Evolutionary conservation across 108 stramenopile genomes (phyloP), one percentile per base, ranked within the genome.

Genomic region (Ochromonas danica): DNA sequence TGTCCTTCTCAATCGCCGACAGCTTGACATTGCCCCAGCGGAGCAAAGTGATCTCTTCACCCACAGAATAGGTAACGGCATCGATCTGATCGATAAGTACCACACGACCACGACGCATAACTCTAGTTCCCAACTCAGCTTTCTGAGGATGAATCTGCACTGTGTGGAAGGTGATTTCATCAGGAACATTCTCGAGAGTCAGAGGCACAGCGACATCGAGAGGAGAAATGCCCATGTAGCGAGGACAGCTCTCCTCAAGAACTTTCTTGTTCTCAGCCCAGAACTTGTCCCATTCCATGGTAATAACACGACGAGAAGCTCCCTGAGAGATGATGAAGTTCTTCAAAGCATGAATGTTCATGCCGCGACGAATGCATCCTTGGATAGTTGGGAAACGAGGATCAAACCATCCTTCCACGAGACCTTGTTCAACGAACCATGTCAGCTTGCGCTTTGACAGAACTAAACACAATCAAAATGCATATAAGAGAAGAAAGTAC

Each of bases 201-300:
- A 99, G 80, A 33, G 62, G 72, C 6, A 86, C 91, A 62, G 92
- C 81, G 0, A 89, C 80, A 1, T 78, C 86, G 43, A 83, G 85
- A 72, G 92, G 17, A 33, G 63, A 92, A 80, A 99, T 91, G 42
- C 93, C 98, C 96, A 97, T 97, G 88, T 91, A 97, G 36, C 98
- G 90, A 78, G 89, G 91, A 3, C 95, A 92, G 1, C 51, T 81
- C 78, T 88, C 91, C 87, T 99, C 98, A 79, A 96, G 91, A 81
- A 92, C 91, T 79, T 92, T 90, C 89, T 98, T 98, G 89, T 99
- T 99, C 79, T 89, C 92, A 0, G 93, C 92, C 96, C 96, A 99
- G 80, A 99, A 98, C 82, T 92, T 93, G 85, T 89, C 91, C 97
- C 96, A 98, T 78, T 96, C 97, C 96, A 99, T 97, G 71, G 93